phyloP scores from a whole-genome alignment of 306 rosid species.

The Ziziphus jujuba region DNA sequence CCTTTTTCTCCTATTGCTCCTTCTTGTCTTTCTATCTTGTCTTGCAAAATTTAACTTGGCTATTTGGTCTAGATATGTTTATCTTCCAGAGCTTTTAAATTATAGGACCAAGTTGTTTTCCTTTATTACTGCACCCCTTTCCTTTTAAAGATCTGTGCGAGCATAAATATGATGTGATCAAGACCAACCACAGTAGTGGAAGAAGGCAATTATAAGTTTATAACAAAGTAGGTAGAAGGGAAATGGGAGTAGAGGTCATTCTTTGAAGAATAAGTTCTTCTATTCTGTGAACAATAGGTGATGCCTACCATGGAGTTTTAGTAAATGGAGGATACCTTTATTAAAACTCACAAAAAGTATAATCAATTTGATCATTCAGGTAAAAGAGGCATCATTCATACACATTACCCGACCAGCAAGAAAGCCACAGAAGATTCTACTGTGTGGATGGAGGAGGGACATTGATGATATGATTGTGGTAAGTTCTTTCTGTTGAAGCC shows the following conservation, averaged over 20 bases:
- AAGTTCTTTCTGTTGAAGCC: constrained; percentile 36
- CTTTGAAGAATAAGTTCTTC: constrained; percentile 17
- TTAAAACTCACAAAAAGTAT: constrained; percentile 35
- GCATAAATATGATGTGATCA: not conserved
- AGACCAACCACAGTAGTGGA: not conserved
- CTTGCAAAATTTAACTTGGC: not conserved
- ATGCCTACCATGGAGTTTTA: constrained; percentile 32
- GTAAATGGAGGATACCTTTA: constrained; percentile 29
- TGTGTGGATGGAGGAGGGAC: constrained; percentile 60
- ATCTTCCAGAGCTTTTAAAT: not conserved
- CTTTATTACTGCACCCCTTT: not conserved
- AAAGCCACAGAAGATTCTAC: constrained; percentile 51
- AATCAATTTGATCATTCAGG: constrained; percentile 55
- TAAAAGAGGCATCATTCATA: constrained; percentile 46
- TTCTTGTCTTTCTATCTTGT: not conserved
- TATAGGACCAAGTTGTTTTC: not conserved
- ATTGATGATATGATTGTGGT: constrained; percentile 57
- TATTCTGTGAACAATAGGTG: constrained; percentile 23
- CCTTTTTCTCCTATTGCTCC: no score
- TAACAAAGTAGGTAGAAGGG: not conserved
- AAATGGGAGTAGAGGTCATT: constrained; percentile 6
- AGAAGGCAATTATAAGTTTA: constrained; percentile 3
- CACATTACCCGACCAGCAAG: constrained; percentile 44
- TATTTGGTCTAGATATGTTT: not conserved
- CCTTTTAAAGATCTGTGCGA: not conserved